These are phyloP conservation scores for Cadophora malorum DNA, from an alignment of 2,329 filamentous ascomycete genomes.

Conservation along the genomic window DNA sequence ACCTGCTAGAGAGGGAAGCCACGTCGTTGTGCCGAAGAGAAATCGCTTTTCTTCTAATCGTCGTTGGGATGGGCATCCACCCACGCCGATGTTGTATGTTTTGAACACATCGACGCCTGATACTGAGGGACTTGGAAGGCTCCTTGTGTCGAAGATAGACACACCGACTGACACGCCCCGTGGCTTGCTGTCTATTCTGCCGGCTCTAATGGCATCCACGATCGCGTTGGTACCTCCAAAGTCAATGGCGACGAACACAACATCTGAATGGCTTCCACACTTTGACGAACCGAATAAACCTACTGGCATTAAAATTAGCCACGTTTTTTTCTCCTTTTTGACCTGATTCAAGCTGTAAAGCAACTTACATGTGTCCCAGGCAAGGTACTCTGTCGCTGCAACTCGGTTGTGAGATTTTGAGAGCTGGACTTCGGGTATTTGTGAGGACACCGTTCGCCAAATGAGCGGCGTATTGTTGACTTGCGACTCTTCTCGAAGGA, in stretches of 20 bases:
- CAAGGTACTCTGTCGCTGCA: constrained; percentile 2
- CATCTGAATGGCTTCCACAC: neutral
- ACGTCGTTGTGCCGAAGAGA: constrained; percentile 1
- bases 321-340: no score
- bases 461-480: neutral
- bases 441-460: neutral
- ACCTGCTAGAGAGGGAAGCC: neutral
- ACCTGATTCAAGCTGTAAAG: no score
- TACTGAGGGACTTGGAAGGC: neutral
- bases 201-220: constrained; percentile 1
- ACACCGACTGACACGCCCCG: constrained; percentile 1
- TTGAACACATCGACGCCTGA: neutral
- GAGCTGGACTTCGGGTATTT: neutral
- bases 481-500: neutral
- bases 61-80: neutral
- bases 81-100: constrained; percentile 7
- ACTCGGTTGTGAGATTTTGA: constrained; percentile 7
- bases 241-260: constrained; percentile 1
- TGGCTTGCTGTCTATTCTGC: neutral
- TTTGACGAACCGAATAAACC: neutral
- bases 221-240: neutral
- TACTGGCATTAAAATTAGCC: no score
- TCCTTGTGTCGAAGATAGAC: constrained; percentile 1
- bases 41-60: constrained; percentile 2
- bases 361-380: constrained; percentile 6